phyloP scores from a whole-genome alignment of 2,329 filamentous ascomycete genomes.

The Penicillium occitanis region DNA sequence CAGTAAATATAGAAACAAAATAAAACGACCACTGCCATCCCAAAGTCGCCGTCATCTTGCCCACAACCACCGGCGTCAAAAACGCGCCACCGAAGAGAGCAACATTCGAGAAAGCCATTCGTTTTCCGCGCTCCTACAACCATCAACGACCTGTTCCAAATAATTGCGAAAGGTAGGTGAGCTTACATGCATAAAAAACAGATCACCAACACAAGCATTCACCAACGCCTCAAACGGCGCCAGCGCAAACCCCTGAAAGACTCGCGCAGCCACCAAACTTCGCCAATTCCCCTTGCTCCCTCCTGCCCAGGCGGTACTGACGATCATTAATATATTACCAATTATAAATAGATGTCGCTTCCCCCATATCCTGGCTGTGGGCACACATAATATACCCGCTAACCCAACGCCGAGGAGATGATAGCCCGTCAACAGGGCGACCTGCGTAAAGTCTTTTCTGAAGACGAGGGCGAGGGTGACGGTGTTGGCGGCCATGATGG shows the following conservation, averaged over 20 bases:
- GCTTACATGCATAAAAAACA: constrained; percentile 83
- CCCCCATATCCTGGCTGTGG: constrained; percentile 85
- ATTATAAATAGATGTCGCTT: constrained; percentile 85
- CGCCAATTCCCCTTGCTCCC: constrained; percentile 65
- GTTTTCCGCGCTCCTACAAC: constrained; percentile 66
- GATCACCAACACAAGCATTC: constrained; percentile 82
- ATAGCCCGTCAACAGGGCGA: constrained; percentile 82
- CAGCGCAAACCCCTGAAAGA: constrained; percentile 81
- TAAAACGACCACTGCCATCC: constrained; percentile 90
- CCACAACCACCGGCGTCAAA: constrained; percentile 84
- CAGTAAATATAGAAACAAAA: constrained; percentile 81
- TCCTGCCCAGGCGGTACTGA: constrained; percentile 76
- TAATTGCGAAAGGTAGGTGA: background rate
- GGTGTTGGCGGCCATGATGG: constrained; percentile 86
- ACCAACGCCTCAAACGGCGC: constrained; percentile 89
- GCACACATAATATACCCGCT: constrained; percentile 80
- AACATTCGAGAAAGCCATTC: constrained; percentile 79
- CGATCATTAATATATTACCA: constrained; percentile 70
- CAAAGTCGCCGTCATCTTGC: constrained; percentile 73
- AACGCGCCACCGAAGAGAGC: constrained; percentile 71
- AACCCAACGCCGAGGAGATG: constrained; percentile 80
- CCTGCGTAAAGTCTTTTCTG: constrained; percentile 64
- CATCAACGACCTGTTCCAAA: background rate
- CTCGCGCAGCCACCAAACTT: constrained; percentile 72
- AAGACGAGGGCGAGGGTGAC: constrained; percentile 72